Conservation (phyloP, 2,329 filamentous ascomycete genomes). For the Aspergillus oerlinghausenensis region DNA sequence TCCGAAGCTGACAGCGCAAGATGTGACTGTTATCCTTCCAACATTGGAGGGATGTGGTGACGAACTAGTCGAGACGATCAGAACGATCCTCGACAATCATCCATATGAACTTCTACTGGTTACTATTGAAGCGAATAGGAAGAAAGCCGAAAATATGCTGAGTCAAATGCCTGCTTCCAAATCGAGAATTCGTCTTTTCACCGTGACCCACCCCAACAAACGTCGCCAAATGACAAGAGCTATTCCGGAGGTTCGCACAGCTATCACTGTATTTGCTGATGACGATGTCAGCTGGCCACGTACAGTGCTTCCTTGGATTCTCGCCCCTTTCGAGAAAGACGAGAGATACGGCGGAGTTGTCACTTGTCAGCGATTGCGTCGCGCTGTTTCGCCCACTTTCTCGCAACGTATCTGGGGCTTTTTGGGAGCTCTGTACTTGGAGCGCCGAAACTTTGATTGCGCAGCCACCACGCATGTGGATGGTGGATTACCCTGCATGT, state of each 20-base stretch:
- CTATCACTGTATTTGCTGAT: slow-evolving; percentile 87
- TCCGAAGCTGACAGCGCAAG: slow-evolving; percentile 70
- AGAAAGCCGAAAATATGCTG: slow-evolving; percentile 61
- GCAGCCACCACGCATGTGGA: slow-evolving; percentile 93
- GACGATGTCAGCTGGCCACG: slow-evolving; percentile 92
- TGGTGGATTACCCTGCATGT: slow-evolving; percentile 94
- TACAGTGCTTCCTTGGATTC: slow-evolving; percentile 82
- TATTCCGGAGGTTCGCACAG: slow-evolving; percentile 76
- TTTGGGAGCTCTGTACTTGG: slow-evolving; percentile 85
- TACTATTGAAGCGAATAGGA: slow-evolving; percentile 75
- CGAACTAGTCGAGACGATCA: slow-evolving; percentile 74
- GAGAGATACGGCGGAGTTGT: slow-evolving; percentile 79
- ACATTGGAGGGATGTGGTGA: slow-evolving; percentile 85
- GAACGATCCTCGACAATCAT: slow-evolving; percentile 49
- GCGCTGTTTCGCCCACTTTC: slow-evolving; percentile 58
- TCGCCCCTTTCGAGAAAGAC: slow-evolving; percentile 84
- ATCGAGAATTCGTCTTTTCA: slow-evolving; percentile 68
- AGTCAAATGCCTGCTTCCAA: slow-evolving; percentile 51
- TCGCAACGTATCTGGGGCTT: slow-evolving; percentile 73
- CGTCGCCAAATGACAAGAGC: slow-evolving; percentile 88
- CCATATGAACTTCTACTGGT: slow-evolving; percentile 74
- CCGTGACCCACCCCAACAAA: slow-evolving; percentile 86
- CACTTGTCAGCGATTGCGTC: slow-evolving; percentile 80
- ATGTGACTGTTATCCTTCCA: slow-evolving; percentile 92
- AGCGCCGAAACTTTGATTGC: slow-evolving; percentile 93